Evolutionary conservation across 345 rosid genomes (phyloP).

Genomic region (Ailanthus altissimus): DNA sequence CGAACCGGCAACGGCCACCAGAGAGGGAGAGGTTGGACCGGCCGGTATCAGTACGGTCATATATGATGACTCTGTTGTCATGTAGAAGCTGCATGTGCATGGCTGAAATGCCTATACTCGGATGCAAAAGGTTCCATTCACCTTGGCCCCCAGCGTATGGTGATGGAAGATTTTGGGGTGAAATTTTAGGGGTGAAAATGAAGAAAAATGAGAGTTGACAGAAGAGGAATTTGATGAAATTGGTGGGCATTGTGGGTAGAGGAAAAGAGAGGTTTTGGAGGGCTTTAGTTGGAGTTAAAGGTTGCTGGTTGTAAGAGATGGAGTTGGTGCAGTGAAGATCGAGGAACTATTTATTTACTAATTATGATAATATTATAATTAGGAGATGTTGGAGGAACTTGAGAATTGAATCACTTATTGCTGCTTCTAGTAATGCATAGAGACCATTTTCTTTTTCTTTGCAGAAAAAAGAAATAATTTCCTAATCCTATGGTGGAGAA

Average conservation of each 20-base stretch:
- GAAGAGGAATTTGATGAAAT: conserved; percentile 22
- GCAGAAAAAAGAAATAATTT: no score
- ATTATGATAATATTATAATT: background rate
- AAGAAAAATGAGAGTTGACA: conserved; percentile 24
- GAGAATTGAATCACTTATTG: no score
- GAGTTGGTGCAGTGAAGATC: conserved; percentile 8
- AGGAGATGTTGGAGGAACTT: background rate
- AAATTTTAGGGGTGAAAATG: background rate
- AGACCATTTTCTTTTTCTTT: no score
- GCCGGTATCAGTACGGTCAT: conserved; percentile 84
- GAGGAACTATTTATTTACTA: background rate
- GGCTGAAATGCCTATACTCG: conserved; percentile 74
- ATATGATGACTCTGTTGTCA: conserved; percentile 69
- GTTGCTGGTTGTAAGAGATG: conserved; percentile 5
- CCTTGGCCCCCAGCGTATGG: conserved; percentile 23
- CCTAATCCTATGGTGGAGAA: no score
- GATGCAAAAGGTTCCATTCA: conserved; percentile 58
- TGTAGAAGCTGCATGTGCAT: conserved; percentile 93
- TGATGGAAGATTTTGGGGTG: background rate
- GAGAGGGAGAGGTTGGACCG: conserved; percentile 71
- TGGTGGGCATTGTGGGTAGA: conserved; percentile 6
- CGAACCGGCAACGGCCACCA: conserved; percentile 44
- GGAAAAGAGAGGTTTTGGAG: background rate
- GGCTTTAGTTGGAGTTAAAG: conserved; percentile 11
- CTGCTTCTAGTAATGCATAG: no score